Percentiles rank a stretch among this genome's conserved stretches.
Evolutionary conservation across 768 basidiomycete genomes (phyloP).

Genomic region (Kwoniella bestiolae): DNA sequence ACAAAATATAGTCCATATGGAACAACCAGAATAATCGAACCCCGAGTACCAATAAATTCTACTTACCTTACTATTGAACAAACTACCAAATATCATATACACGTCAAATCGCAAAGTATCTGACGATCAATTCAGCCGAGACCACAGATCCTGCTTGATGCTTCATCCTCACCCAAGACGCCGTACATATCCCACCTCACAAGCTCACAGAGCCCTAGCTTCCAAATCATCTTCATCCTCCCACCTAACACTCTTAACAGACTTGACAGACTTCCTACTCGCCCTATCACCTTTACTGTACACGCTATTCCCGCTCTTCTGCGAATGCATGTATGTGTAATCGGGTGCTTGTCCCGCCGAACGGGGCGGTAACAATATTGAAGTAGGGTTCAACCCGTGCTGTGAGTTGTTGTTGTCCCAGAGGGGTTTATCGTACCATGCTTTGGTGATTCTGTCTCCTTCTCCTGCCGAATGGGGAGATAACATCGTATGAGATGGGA

Average conservation of each 20-base stretch:
- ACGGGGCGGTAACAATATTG: neutral
- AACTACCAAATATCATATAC: too few relatives aligned
- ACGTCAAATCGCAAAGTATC: too few relatives aligned
- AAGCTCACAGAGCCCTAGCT: conserved; percentile 20
- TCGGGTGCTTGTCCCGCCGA: neutral
- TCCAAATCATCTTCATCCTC: conserved; percentile 24
- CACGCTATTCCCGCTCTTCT: neutral
- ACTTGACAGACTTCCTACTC: conserved; percentile 32
- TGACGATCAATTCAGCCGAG: too few relatives aligned
- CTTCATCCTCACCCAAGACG: too few relatives aligned
- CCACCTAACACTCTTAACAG: conserved; percentile 41
- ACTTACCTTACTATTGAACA: too few relatives aligned
- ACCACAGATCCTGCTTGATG: too few relatives aligned
- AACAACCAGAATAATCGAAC: too few relatives aligned
- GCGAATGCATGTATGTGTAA: neutral
- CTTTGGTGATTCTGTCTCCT: conserved; percentile 26
- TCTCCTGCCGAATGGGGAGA: neutral
- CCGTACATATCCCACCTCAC: too few relatives aligned
- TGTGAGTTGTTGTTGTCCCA: conserved; percentile 25
- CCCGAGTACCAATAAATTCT: too few relatives aligned
- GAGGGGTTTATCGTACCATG: conserved; percentile 38
- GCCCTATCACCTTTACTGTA: conserved; percentile 2
- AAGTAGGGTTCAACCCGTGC: neutral
- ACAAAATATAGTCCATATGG: too few relatives aligned
- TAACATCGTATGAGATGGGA: neutral